A percentile compares a stretch with the other conserved stretches of the same genome.
These are phyloP conservation scores for Pythium utonaiense DNA, from an alignment of 352 stramenopile genomes.

Conservation along the genomic window DNA sequence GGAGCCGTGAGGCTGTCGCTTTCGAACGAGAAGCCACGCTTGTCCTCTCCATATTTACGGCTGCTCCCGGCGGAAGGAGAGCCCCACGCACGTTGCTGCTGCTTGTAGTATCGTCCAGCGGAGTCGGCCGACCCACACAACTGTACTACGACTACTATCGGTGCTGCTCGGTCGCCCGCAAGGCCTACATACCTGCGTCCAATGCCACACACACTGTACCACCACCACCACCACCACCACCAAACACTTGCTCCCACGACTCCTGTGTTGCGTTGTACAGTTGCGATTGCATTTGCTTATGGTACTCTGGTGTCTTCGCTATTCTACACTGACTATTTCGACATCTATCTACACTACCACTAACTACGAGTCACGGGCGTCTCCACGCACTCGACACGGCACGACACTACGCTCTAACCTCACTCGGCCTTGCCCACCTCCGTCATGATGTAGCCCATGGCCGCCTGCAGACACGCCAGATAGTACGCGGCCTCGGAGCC, in stretches of 20 bases:
- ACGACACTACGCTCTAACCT: background rate
- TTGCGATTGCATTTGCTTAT: slow-evolving; percentile 10
- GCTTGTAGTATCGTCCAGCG: background rate
- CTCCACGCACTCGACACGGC: too few species aligned
- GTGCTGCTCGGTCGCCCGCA: too few species aligned
- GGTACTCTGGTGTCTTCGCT: slow-evolving; percentile 1
- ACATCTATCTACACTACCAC: background rate
- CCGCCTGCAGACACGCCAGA: slow-evolving; percentile 70
- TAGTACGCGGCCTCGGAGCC: slow-evolving; percentile 83
- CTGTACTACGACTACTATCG: too few species aligned
- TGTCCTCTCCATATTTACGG: slow-evolving; percentile 14
- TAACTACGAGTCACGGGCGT: too few species aligned
- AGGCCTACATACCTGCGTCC: background rate
- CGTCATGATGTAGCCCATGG: slow-evolving; percentile 76
- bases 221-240: background rate
- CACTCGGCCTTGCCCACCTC: slow-evolving; percentile 16
- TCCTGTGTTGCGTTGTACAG: background rate
- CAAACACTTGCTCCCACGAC: background rate
- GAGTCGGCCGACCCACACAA: background rate
- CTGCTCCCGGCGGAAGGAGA: slow-evolving; percentile 20
- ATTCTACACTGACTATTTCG: background rate
- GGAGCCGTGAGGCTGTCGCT: background rate
- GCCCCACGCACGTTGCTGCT: background rate
- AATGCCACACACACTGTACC: background rate
- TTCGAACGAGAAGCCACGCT: background rate